Evolutionary conservation across 176 grass and related monocot species (phyloP).

Genomic region (Tuctoria greenei): DNA sequence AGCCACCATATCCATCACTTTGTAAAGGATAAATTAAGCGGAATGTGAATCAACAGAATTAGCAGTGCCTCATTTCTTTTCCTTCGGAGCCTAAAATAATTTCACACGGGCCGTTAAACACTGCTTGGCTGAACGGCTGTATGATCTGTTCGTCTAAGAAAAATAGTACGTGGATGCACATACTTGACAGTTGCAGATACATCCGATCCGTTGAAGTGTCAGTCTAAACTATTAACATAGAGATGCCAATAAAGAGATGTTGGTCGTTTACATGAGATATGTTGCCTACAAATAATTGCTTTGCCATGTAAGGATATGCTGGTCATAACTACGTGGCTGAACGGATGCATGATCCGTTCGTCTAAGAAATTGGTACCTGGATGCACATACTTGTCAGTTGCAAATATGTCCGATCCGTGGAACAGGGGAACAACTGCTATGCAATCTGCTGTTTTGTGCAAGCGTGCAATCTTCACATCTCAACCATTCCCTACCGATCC

Average conservation of each 20-base stretch:
- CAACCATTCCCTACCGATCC: no score
- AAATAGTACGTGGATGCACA: background rate
- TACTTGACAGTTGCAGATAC: background rate
- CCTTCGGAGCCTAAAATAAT: background rate
- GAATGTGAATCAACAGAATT: no score
- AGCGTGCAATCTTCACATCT: no score
- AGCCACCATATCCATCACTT: background rate
- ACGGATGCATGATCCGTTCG: background rate
- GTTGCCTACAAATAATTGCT: no score
- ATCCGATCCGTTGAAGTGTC: no score
- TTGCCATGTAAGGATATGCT: no score
- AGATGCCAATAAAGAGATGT: no score
- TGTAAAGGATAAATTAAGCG: background rate
- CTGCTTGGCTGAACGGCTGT: background rate
- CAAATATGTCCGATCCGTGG: background rate
- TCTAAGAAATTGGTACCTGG: background rate
- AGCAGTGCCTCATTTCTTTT: background rate
- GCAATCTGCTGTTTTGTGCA: no score
- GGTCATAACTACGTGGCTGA: background rate
- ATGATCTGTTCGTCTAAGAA: background rate
- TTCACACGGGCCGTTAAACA: background rate
- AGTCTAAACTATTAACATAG: background rate
- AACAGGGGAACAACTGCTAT: no score
- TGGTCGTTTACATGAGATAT: no score
- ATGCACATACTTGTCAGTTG: background rate